A percentile compares a stretch with the other conserved stretches of the same genome.
phyloP scores from a whole-genome alignment of 202 grass and related monocot genomes.

The Carex arenaria region DNA sequence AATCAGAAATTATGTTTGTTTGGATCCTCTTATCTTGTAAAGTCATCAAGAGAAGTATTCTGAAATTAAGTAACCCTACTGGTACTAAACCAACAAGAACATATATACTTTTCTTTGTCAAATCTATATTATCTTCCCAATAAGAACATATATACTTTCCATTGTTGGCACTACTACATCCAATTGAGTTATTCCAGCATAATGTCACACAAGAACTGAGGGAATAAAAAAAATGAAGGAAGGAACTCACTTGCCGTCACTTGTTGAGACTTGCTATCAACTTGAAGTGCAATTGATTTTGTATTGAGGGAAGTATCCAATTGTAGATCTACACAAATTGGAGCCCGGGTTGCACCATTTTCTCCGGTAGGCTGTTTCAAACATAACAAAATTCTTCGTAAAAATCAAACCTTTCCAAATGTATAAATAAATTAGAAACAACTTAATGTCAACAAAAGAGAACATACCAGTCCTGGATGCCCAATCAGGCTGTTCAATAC shows the following conservation, averaged over 20 bases:
- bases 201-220: not conserved
- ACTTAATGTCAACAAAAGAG: not conserved
- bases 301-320: conserved; percentile 62
- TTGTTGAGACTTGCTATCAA: conserved; percentile 95
- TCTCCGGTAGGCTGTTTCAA: conserved; percentile 77
- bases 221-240: not conserved
- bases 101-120: not conserved
- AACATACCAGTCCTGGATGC: conserved; percentile 77
- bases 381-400: conserved; percentile 6
- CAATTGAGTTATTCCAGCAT: not conserved
- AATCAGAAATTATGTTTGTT: not conserved
- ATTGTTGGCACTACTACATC: not conserved
- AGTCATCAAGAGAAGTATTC: not conserved
- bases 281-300: conserved; percentile 84
- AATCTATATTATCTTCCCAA: not conserved
- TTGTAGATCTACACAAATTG: conserved; percentile 71
- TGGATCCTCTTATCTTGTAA: not conserved
- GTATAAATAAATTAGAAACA: not conserved
- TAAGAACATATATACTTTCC: not conserved
- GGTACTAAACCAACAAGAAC: not conserved
- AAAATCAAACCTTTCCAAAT: conserved; percentile 21
- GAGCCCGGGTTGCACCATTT: conserved; percentile 84
- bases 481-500: conserved; percentile 98
- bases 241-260: conserved; percentile 80
- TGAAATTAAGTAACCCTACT: not conserved